Conservation (phyloP, 1,284 basidiomycete species). For the Puccinia polysora region DNA sequence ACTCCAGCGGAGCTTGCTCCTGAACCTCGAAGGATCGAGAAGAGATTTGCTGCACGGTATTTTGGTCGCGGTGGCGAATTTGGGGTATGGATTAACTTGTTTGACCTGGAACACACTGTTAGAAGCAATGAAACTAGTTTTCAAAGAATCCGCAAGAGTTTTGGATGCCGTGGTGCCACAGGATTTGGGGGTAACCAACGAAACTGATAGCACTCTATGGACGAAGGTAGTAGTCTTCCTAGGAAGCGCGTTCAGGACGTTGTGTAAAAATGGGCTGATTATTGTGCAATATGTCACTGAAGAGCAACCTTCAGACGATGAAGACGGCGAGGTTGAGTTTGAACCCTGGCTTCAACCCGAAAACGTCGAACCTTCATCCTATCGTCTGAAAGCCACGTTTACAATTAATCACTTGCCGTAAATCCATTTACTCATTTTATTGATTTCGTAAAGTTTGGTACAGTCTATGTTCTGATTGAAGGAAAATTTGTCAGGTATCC, state of each 20-base stretch:
- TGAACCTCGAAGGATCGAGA: background rate
- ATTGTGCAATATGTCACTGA: background rate
- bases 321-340: background rate
- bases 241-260: background rate
- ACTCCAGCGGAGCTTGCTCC: background rate
- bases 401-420: background rate
- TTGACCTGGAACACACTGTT: too few relatives aligned
- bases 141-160: background rate
- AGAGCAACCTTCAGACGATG: background rate
- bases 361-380: background rate
- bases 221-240: background rate
- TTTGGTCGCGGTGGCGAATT: background rate
- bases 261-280: background rate
- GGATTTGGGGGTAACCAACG: background rate
- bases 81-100: background rate
- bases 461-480: background rate
- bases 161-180: background rate
- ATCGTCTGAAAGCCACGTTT: background rate
- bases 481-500: background rate
- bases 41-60: too few relatives aligned
- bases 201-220: background rate
- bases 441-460: too few relatives aligned
- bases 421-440: background rate
- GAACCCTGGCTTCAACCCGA: too few relatives aligned
- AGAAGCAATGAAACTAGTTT: too few relatives aligned